Conservation (phyloP, 352 stramenopile species). For the Phytophthora hybrid region DNA sequence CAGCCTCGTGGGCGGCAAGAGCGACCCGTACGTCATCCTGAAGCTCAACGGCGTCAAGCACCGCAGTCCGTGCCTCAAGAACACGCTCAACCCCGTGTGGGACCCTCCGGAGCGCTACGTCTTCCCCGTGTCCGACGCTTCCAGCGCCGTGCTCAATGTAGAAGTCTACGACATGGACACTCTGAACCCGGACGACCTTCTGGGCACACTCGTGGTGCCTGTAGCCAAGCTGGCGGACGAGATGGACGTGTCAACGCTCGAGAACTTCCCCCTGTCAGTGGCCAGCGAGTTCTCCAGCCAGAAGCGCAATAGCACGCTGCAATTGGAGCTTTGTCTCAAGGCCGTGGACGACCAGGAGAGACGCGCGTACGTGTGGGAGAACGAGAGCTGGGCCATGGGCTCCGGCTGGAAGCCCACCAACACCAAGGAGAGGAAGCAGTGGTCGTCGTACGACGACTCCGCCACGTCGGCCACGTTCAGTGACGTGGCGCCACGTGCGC, state of each 20-base stretch:
- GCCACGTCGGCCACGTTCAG: conserved; percentile 56
- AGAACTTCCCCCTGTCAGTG: conserved; percentile 64
- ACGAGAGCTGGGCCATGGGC: conserved; percentile 64
- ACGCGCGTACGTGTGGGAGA: conserved; percentile 67
- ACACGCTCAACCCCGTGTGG: conserved; percentile 76
- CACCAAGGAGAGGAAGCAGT: conserved; percentile 57
- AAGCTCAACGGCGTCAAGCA: conserved; percentile 56
- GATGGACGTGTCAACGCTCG: conserved; percentile 51
- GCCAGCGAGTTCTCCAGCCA: conserved; percentile 51
- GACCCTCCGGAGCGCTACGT: conserved; percentile 63
- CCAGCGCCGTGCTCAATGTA: conserved; percentile 57
- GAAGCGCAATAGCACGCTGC: conserved; percentile 57
- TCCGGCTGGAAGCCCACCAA: conserved; percentile 59
- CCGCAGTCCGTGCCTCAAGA: conserved; percentile 70
- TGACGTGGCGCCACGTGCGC: conserved; percentile 50
- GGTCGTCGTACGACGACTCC: conserved; percentile 61
- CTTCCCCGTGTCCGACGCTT: conserved; percentile 57
- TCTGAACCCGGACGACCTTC: conserved; percentile 69
- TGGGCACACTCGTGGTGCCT: conserved; percentile 62
- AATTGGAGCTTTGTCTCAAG: conserved; percentile 63
- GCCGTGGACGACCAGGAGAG: conserved; percentile 46
- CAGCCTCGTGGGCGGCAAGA: conserved; percentile 63
- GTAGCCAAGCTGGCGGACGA: conserved; percentile 57
- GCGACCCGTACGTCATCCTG: conserved; percentile 79
- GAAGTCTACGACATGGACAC: conserved; percentile 77